Conservation (phyloP, 106 monocot species). For the Platanthera zijinensis region DNA sequence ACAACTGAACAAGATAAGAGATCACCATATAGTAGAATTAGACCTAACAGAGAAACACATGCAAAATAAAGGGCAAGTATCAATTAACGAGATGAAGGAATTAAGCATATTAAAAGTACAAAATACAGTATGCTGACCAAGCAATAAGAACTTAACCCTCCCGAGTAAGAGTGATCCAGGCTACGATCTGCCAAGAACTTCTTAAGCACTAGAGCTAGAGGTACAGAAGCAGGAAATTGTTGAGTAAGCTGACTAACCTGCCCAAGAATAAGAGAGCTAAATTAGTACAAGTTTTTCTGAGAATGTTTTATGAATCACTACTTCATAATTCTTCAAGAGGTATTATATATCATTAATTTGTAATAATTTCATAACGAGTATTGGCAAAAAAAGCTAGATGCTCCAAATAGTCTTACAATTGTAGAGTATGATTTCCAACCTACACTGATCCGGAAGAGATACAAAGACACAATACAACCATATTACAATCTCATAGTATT, state of each 20-base stretch:
- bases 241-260: constrained; percentile 90
- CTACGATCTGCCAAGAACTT: constrained; percentile 94
- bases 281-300: neutral
- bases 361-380: neutral
- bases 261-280: constrained; percentile 1
- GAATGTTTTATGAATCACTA: neutral
- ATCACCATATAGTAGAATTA: too few species aligned
- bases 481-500: too few species aligned
- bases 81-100: neutral
- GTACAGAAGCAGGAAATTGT: constrained; percentile 89
- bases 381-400: neutral
- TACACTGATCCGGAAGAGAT: too few species aligned
- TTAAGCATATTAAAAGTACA: constrained; percentile 1
- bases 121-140: constrained; percentile 46
- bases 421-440: too few species aligned
- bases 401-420: too few species aligned
- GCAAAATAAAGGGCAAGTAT: neutral
- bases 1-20: too few species aligned
- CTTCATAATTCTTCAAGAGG: neutral
- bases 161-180: constrained; percentile 91
- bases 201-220: constrained; percentile 87
- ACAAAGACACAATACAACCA: too few species aligned
- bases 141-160: constrained; percentile 96
- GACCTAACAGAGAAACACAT: neutral
- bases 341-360: neutral